Evolutionary conservation across 345 rosid genomes (phyloP).

Genomic region (Arabidopsis thaliana): TAIR10.1 NC_003075.7:17237501-17238000

Average conservation of each 20-base stretch:
- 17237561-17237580: conserved; percentile 7
- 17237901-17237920: conserved; percentile 12
- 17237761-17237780: no score
- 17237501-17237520: conserved; percentile 13
- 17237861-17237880: not conserved
- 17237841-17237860: not conserved
- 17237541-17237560: conserved; percentile 11
- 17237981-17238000: not conserved
- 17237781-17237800: not conserved
- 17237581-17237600: not conserved
- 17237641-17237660: conserved; percentile 4
- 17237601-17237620: conserved; percentile 21
- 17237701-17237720: not conserved
- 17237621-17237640: conserved; percentile 8
- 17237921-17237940: conserved; percentile 32
- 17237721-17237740: no score
- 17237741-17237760: no score
- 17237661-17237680: not conserved
- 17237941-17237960: conserved; percentile 25
- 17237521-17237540: conserved; percentile 15
- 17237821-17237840: not conserved
- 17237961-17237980: conserved; percentile 5
- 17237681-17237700: not conserved
- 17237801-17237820: not conserved
- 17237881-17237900: conserved; percentile 14